These are phyloP conservation scores for Podospora sp. DNA, from an alignment of 495 filamentous ascomycete species.

Conservation along the genomic window DNA sequence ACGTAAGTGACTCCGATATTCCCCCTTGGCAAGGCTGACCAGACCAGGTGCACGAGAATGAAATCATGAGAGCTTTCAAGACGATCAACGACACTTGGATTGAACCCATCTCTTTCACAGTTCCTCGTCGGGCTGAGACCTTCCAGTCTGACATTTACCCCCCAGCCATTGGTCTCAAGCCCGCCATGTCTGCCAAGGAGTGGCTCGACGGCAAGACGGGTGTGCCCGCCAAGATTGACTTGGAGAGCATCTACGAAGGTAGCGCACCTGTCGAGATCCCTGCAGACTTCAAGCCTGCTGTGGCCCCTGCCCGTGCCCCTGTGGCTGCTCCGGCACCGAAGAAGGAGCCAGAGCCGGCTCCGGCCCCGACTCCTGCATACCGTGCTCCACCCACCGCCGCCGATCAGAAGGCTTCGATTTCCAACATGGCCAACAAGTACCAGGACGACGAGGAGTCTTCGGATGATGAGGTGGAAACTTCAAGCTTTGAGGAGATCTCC, in stretches of 20 bases:
- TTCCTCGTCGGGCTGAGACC: slow-evolving; percentile 89
- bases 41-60: slow-evolving; percentile 81
- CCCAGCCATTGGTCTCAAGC: slow-evolving; percentile 72
- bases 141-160: slow-evolving; percentile 99
- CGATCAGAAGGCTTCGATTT: slow-evolving; percentile 83
- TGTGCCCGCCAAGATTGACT: slow-evolving; percentile 85
- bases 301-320: slow-evolving; percentile 36
- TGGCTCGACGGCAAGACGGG: slow-evolving; percentile 86
- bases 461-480: slow-evolving; percentile 63
- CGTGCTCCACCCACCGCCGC: slow-evolving; percentile 68
- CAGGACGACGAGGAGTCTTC: slow-evolving; percentile 69
- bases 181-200: slow-evolving; percentile 76
- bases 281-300: slow-evolving; percentile 66
- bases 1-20: slow-evolving; percentile 53
- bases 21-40: slow-evolving; percentile 24
- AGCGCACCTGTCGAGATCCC: slow-evolving; percentile 73
- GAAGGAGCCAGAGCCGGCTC: slow-evolving; percentile 56
- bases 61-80: slow-evolving; percentile 94
- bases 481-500: slow-evolving; percentile 82
- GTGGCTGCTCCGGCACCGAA: slow-evolving; percentile 55
- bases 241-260: slow-evolving; percentile 89
- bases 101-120: slow-evolving; percentile 96
- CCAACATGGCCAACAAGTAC: slow-evolving; percentile 80
- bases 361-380: slow-evolving; percentile 42
- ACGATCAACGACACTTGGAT: slow-evolving; percentile 93